Evolutionary conservation across 2,329 filamentous ascomycete species (phyloP).

Genomic region (Fusarium cyanostomum): DNA sequence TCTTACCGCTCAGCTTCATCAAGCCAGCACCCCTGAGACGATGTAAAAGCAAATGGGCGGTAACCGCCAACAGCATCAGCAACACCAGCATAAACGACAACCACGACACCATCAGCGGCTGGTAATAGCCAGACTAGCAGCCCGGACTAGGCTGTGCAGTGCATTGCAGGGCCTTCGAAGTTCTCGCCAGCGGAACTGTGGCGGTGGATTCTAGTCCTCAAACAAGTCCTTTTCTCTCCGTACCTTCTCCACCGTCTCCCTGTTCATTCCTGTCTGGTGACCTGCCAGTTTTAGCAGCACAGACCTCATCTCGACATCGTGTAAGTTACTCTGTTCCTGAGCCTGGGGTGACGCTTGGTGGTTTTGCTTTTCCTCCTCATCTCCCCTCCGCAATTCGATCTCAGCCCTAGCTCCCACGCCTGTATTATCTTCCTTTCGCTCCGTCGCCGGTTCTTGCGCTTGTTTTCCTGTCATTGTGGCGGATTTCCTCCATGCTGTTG

Average conservation of each 20-base stretch:
- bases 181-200: constrained; percentile 22
- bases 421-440: neutral
- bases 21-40: neutral
- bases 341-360: constrained; percentile 18
- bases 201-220: constrained; percentile 11
- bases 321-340: constrained; percentile 2
- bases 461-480: constrained; percentile 1
- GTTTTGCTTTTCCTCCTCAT: constrained; percentile 14
- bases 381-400: constrained; percentile 29
- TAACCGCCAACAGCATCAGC: neutral
- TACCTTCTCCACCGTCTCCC: constrained; percentile 22
- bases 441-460: neutral
- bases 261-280: constrained; percentile 31
- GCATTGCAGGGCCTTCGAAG: constrained; percentile 2
- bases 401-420: constrained; percentile 28
- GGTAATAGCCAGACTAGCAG: constrained; percentile 5
- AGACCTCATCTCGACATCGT: constrained; percentile 20
- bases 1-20: neutral
- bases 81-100: neutral
- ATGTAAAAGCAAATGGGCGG: neutral
- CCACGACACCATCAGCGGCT: neutral
- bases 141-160: neutral
- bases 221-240: constrained; percentile 16
- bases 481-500: neutral
- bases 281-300: constrained; percentile 27